Conservation (phyloP, 176 grass and related monocot genomes). For the Bothriochloa decipiens region DNA sequence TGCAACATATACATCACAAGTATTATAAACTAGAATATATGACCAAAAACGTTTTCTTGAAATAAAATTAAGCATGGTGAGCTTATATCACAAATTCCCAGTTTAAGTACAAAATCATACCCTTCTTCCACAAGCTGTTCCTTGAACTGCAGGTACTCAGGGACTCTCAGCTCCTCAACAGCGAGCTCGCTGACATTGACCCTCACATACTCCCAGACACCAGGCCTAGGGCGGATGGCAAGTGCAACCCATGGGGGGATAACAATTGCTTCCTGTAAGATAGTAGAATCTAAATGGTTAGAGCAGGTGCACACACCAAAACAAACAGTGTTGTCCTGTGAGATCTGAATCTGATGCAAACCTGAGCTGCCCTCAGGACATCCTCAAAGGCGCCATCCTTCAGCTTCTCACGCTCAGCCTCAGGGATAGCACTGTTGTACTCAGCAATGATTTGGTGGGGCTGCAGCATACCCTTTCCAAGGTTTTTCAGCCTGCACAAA, state of each 20-base stretch:
- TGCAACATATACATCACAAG: conserved; percentile 19
- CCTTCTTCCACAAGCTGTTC: conserved; percentile 87
- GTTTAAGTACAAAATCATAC: conserved; percentile 45
- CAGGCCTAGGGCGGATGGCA: conserved; percentile 88
- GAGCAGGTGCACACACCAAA: background rate
- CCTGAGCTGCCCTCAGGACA: conserved; percentile 88
- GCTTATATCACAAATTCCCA: background rate
- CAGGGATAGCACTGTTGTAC: conserved; percentile 74
- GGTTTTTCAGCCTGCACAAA: conserved; percentile 67
- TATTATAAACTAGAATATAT: background rate
- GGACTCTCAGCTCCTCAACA: conserved; percentile 86
- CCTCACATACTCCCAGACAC: conserved; percentile 94
- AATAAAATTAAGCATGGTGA: background rate
- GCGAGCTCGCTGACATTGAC: conserved; percentile 83
- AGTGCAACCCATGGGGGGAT: conserved; percentile 90
- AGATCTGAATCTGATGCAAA: conserved; percentile 37
- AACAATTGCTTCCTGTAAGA: conserved; percentile 81
- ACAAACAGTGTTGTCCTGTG: background rate
- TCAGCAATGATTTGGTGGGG: conserved; percentile 88
- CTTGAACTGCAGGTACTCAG: conserved; percentile 99
- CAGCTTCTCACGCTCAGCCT: conserved; percentile 82
- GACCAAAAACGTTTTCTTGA: background rate
- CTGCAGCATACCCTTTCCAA: conserved; percentile 95
- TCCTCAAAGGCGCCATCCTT: conserved; percentile 95
- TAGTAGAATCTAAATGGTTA: background rate